Conservation (phyloP, 129 eudicot genomes). For the Flaveria bidentis region DNA sequence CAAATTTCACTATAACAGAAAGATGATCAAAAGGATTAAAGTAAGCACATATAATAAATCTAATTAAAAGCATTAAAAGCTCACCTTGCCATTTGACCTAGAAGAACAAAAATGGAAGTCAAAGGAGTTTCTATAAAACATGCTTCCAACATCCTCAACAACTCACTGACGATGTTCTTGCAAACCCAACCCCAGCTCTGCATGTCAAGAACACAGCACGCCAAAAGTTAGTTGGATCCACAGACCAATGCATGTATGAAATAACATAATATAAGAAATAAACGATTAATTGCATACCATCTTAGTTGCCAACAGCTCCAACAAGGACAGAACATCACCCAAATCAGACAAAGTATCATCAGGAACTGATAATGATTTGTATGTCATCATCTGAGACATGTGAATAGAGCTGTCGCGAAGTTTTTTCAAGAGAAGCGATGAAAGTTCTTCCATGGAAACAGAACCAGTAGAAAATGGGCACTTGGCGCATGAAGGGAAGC, state of each 20-base stretch:
- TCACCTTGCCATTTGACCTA: constrained; percentile 82
- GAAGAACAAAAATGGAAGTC: constrained; percentile 56
- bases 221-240: constrained; percentile 11
- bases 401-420: constrained; percentile 29
- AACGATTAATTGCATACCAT: constrained; percentile 55
- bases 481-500: constrained; percentile 45
- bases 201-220: constrained; percentile 29
- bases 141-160: constrained; percentile 49
- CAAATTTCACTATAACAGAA: too few relatives aligned
- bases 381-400: constrained; percentile 8
- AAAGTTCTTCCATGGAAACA: constrained; percentile 52
- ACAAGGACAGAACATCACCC: constrained; percentile 60
- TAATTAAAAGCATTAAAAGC: neutral
- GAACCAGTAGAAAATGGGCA: constrained; percentile 71
- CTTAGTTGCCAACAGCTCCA: constrained; percentile 72
- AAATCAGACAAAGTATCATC: constrained; percentile 37
- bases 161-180: constrained; percentile 45
- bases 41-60: neutral
- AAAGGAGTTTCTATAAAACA: constrained; percentile 38
- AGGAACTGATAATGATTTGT: constrained; percentile 20
- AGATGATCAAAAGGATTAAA: too few relatives aligned
- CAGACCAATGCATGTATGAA: neutral
- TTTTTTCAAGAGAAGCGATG: constrained; percentile 47
- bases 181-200: constrained; percentile 85
- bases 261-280: neutral